phyloP scores from a whole-genome alignment of 129 eudicot species.

The Lactuca saligna region DNA sequence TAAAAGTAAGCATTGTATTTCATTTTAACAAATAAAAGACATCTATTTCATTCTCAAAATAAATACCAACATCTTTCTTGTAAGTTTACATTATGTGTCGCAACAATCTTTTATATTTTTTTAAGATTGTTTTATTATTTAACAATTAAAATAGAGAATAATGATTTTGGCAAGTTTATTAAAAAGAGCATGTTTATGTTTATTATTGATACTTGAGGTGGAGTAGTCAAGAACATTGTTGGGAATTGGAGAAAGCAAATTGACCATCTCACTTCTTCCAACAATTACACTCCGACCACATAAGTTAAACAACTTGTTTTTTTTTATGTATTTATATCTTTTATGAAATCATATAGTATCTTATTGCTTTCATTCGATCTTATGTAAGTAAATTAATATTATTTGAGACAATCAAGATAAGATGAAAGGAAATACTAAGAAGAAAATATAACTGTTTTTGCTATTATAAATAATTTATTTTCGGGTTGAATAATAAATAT shows the following conservation, averaged over 20 bases:
- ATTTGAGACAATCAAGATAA: neutral
- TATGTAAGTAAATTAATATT: too few species aligned
- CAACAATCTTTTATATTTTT: neutral
- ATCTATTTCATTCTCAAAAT: neutral
- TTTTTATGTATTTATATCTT: neutral
- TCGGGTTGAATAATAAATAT: too few species aligned
- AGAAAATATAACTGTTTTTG: neutral
- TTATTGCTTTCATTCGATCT: too few species aligned
- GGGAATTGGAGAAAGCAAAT: conserved; percentile 53
- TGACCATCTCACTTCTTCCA: conserved; percentile 43
- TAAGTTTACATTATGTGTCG: neutral
- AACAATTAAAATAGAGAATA: neutral
- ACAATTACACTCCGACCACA: conserved; percentile 45
- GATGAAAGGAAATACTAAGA: too few species aligned
- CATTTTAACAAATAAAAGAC: neutral
- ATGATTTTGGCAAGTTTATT: neutral
- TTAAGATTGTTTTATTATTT: too few species aligned
- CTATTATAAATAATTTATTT: neutral
- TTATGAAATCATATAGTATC: neutral
- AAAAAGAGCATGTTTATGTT: neutral
- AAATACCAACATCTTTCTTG: neutral
- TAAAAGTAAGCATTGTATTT: neutral
- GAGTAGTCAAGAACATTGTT: conserved; percentile 40
- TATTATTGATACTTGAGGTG: conserved; percentile 15
- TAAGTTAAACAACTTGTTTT: conserved; percentile 27